Base-by-base conservation (phyloP, 1,139 yeast genomes). In the Pneumocystis sp. region DNA sequence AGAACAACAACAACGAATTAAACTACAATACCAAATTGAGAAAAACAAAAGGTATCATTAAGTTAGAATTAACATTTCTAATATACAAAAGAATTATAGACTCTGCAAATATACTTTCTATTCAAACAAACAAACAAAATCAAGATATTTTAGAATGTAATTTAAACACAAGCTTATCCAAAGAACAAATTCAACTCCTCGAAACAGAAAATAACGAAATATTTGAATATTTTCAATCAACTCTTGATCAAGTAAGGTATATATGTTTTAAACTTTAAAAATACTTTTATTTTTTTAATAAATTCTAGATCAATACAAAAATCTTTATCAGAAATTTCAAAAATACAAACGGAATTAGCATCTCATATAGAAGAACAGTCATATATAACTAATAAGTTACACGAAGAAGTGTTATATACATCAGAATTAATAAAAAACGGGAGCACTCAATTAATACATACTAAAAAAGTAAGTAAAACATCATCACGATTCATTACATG, bases 251-350 rank as follows among this genome's bases (percentile, higher is more conserved):
- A 67, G 79, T 79, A 0, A 72, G 73, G 65, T 72, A 73, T n/a
- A 70, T 66, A 31, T 25, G 21, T 25, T 25, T 50, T 50, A 50
- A 25, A 50, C n/a, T 25, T 50, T 50, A 12, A 10, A 39, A 39
- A 39, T 59, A 42, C 34, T 31, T 31, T 31, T 29, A 25, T 42
- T 59, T 39, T 39, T 40, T 59, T 42, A 39, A 59, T 31, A 25
- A 59, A 59, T 42, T 7, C 85, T 12, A 84, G 83, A 69, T 78
- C 81, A 68, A 83, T 93, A n/a, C 95, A 90, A 73, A 81, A 80
- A 67, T 84, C 96, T 1, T 85, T 91, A 77, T 76, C 85, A 65
- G 97, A 90, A 72, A 87, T 93, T 63, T 82, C 93, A 1, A 83
- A 85, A 65, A 76, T 93, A 69, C 96, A 90, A 72, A 80, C 86